phyloP scores from a whole-genome alignment of 2,329 filamentous ascomycete species.

The Aspergillus sp. region DNA sequence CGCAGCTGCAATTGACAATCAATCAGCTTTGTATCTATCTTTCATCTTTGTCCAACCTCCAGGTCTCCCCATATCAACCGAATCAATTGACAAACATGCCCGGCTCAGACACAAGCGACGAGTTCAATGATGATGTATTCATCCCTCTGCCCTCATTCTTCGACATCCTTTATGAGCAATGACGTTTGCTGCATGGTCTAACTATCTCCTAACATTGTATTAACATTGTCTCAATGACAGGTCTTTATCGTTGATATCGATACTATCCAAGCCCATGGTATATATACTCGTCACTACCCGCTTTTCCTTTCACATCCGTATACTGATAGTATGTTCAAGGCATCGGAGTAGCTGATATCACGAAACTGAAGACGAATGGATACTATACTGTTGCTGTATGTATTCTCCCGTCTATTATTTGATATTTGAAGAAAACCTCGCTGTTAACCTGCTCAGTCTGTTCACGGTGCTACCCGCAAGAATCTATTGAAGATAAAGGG shows the following conservation, averaged over 20 bases:
- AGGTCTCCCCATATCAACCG: not conserved
- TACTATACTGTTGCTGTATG: slow-evolving; percentile 64
- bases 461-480: slow-evolving; percentile 61
- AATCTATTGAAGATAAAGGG: slow-evolving; percentile 68
- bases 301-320: not conserved
- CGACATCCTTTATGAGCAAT: not conserved
- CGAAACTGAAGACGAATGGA: slow-evolving; percentile 64
- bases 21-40: not conserved
- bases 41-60: not conserved
- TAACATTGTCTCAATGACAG: slow-evolving; percentile 36
- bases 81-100: slow-evolving; percentile 45
- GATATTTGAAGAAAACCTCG: slow-evolving; percentile 15
- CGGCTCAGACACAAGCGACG: slow-evolving; percentile 56
- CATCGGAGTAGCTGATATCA: slow-evolving; percentile 66
- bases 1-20: not conserved
- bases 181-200: not conserved
- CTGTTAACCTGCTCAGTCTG: slow-evolving; percentile 48
- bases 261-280: slow-evolving; percentile 65
- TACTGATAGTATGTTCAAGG: slow-evolving; percentile 40
- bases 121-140: slow-evolving; percentile 53
- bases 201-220: not conserved
- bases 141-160: not conserved
- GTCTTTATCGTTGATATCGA: slow-evolving; percentile 67
- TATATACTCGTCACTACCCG: not conserved
- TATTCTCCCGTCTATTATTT: not conserved